Evolutionary conservation across 257 asterid genomes (phyloP), one percentile per base, ranked within the genome.

Genomic region (Rubia yunnanensis): DNA sequence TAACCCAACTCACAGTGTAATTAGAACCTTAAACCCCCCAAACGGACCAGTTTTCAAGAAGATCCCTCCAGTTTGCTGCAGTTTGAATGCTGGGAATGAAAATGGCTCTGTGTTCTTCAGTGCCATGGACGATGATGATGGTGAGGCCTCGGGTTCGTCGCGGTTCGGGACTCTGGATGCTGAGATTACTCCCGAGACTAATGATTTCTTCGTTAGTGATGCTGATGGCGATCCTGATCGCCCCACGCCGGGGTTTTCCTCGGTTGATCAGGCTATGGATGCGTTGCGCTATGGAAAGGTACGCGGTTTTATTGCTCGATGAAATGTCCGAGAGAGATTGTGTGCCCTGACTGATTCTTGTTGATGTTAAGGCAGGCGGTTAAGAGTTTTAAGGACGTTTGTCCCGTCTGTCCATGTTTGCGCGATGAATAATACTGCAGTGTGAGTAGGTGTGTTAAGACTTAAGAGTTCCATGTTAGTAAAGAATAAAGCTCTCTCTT

Each of bases 151-250:
- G 6, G 73, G 78, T 28, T 59, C 83, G 9, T 39, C 61, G 14
- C 66, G 73, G 13, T 84, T 80, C 57, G 76, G 57, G 24, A 78
- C 87, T 10, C 41, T 79, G 20, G 80, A 84, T 70, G 94, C 87
- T 31, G 90, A 85, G 62, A 85, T 83, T n/a, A 83, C 89, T 27
- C 88, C 79, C 5, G 95, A 86, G 72, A 83, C 87, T 36, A 55
- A 72, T 39, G 89, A 82, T 82, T 91, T 91, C 87, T 91, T 88
- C 58, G 94, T 85, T 5, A 88, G 98, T 64, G 98, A 91, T 70
- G 88, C 98, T 0, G 87, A 91, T 44, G 96, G 92, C 22, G 96
- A 91, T 74, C 98, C 98, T 28, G 96, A 88, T 75, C 72, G 92
- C 72, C 98, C 98, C 0, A 75, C 95, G 23, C 77, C 71, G 1